A percentile compares a stretch with the other conserved stretches of the same genome.
Evolutionary conservation across 805 yeast species (phyloP).

Genomic region (Candida schatavii): DNA sequence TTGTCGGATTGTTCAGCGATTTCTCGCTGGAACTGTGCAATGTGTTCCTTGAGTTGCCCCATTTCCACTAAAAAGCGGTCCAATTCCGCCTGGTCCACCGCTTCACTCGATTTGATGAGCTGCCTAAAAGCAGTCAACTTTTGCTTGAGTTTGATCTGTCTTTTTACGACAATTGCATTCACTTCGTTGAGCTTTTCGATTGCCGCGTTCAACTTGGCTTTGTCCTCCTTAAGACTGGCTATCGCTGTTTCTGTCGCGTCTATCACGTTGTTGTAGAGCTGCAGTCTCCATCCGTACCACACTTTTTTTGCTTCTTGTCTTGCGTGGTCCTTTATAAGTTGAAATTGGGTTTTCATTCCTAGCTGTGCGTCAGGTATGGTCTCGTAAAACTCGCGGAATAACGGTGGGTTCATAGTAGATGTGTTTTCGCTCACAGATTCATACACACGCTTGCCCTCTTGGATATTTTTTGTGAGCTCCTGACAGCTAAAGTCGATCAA

Average conservation of each 20-base stretch:
- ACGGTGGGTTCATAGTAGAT: constrained; percentile 43
- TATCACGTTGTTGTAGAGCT: constrained; percentile 46
- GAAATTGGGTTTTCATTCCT: constrained; percentile 46
- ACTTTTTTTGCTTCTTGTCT: constrained; percentile 51
- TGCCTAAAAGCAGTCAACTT: background rate
- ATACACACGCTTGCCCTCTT: constrained; percentile 47
- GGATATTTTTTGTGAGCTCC: constrained; percentile 50
- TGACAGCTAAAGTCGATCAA: constrained; percentile 53
- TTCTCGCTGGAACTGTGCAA: constrained; percentile 9
- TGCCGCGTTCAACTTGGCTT: constrained; percentile 4
- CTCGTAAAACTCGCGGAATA: constrained; percentile 48
- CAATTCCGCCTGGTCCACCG: constrained; percentile 11
- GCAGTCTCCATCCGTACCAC: constrained; percentile 64
- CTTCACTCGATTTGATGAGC: background rate
- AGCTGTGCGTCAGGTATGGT: constrained; percentile 36
- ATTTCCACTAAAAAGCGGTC: constrained; percentile 13
- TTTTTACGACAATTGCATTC: constrained; percentile 2
- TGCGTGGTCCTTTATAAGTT: constrained; percentile 48
- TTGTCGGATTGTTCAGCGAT: constrained; percentile 8
- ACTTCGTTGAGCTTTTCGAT: constrained; percentile 8
- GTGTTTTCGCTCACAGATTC: constrained; percentile 47
- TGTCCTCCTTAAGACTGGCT: constrained; percentile 5
- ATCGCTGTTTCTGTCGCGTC: constrained; percentile 21
- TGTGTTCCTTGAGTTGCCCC: constrained; percentile 2
- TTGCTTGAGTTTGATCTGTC: background rate